Conservation (phyloP, 1,284 basidiomycete species). For the Naganishia sp. region DNA sequence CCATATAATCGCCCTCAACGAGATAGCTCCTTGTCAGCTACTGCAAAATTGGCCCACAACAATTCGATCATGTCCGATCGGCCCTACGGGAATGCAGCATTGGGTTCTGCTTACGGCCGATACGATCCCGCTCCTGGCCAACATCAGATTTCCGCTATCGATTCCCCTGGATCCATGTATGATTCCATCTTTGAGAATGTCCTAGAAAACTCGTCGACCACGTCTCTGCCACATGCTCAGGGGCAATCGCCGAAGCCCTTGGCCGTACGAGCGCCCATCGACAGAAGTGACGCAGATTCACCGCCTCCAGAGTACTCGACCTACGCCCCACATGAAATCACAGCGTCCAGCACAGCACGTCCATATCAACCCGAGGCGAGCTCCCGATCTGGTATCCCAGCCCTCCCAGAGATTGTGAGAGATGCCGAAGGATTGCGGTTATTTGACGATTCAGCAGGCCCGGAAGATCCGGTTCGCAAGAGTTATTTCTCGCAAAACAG, state of each 20-base stretch:
- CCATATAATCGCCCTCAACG: constrained; percentile 15
- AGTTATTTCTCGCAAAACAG: background rate
- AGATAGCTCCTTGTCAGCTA: constrained; percentile 5
- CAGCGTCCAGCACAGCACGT: background rate
- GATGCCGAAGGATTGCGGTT: constrained; percentile 15
- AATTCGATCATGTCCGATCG: constrained; percentile 12
- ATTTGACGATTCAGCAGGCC: constrained; percentile 3
- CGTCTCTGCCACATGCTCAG: constrained; percentile 15
- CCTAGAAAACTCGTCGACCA: constrained; percentile 7
- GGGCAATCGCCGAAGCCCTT: background rate
- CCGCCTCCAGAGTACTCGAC: constrained; percentile 25
- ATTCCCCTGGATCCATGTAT: constrained; percentile 24
- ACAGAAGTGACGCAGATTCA: constrained; percentile 12
- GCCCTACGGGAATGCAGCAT: background rate
- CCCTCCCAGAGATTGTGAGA: constrained; percentile 13
- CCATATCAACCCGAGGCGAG: background rate
- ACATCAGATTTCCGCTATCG: background rate
- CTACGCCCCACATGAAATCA: constrained; percentile 15
- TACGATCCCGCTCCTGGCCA: background rate
- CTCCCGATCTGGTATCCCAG: constrained; percentile 5
- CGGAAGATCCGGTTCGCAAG: background rate
- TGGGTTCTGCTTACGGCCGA: background rate
- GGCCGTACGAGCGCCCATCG: background rate
- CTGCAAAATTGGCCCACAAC: constrained; percentile 4
- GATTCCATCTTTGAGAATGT: constrained; percentile 21